Base-by-base conservation (phyloP, 352 stramenopile species). In the Phytophthora multivora region DNA sequence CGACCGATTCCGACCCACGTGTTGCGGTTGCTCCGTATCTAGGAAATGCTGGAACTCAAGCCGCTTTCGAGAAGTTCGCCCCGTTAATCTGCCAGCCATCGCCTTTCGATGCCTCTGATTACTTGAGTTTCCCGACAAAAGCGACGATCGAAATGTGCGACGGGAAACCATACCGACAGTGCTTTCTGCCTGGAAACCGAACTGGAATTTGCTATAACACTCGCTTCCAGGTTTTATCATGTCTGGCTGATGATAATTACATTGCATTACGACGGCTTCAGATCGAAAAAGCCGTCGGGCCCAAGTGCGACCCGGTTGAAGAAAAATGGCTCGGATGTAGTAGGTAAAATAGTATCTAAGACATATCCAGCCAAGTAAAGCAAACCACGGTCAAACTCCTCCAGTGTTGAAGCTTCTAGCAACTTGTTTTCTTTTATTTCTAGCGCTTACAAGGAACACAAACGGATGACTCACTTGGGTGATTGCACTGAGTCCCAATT, bases 251-350 rank as follows among this genome's bases (percentile, higher is more conserved):
- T 3, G 28, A 57, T 8, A 49, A 26, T 2, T 46, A 50, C 8
- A 65, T 75, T 25, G 23, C 28, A 16, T 51, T 80, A 6, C 65
- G 72, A 4, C 46, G 42, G 8, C 43, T 54, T 4, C 54, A 69
- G 25, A 76, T 74, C 6, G 48, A 70, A 3, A 59, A 59, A 23
- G 45, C 45, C 5, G 52, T 65, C 1, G 73, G 66, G 3, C 41
- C 19, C 2, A 13, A 19, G 8, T 81, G 69, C 19, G 69, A 81
- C 18, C 40, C 57, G 10, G 33, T 54, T 0, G 65, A 67, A 5
- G 66, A 81, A 36, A 63, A 55, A 9, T 79, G 73, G 73, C 66
- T 81, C 2, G 69, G 69, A 7, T 79, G 73, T 26, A 40, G 73
- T 26, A 40, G 13, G 33, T 39, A 16, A 39, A 18, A 11, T 9